Base-by-base conservation (phyloP, 2,329 filamentous ascomycete species). In the Lachnellula suecica region DNA sequence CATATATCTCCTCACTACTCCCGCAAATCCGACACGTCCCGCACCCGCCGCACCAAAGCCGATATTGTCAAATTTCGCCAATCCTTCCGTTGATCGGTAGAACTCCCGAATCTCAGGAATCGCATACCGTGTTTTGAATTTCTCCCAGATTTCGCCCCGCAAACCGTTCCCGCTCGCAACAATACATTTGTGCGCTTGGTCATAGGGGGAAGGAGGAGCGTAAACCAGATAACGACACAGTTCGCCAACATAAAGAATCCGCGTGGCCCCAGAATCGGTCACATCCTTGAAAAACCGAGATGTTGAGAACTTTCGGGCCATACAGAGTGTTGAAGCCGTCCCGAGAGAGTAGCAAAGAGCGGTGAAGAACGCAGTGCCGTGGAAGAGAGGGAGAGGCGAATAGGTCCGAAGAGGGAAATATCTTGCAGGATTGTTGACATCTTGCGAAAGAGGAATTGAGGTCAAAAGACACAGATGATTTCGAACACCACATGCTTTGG, bases 221-320 rank as follows among this genome's bases (percentile, higher is more conserved):
- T 71, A 68, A 9, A 79, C 65, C 2, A 79, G 68, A 52, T 79
- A 79, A 6, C 76, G 68, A 52, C 73, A 77, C 5, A 77, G 62
- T 59, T 79, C 76, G 25, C 76, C 76, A 17, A 79, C 75, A 51
- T 72, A 77, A 3, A 76, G 55, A 19, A 76, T 71, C 1, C 72
- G 65, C 1, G 71, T 76, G 3, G 74, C 72, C 20, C 63, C 53
- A 15, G 69, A 72, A 10, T 73, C 72, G 23, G 70, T 68, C 0
- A 74, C 71, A 19, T 76, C 73, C 54, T 72, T 70, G 69, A 69
- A 77, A 63, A 76, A 77, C 3, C 69, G 60, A 0, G 71, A 73
- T 7, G 72, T 68, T 13, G 73, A 76, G 61, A 77, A 77, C 49
- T 74, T 76, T 13, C 73, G 69, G 22, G 70, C 66, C 4, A 76